These are phyloP conservation scores for Arthroderma sp. DNA, from an alignment of 2,329 filamentous ascomycete species.

Conservation along the genomic window DNA sequence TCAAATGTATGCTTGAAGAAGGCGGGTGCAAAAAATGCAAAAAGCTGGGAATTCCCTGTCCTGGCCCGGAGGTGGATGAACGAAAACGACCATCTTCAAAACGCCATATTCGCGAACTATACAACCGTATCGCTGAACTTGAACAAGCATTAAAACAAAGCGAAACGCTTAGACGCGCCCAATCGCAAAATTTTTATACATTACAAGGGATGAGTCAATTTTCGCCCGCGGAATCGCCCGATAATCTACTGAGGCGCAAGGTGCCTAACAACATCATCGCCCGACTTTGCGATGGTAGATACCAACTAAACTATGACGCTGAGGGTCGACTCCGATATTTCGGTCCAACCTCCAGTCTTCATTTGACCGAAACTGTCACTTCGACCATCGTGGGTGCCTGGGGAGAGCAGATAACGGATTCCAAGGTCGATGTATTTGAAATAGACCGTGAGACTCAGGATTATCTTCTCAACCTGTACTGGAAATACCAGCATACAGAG, in stretches of 20 bases:
- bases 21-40: constrained; percentile 8
- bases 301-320: constrained; percentile 4
- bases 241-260: constrained; percentile 1
- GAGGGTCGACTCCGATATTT: constrained; percentile 1
- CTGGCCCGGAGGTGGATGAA: constrained; percentile 6
- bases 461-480: constrained; percentile 6
- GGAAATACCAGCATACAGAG: constrained; percentile 8
- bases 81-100: constrained; percentile 10
- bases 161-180: neutral
- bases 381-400: constrained; percentile 3
- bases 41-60: constrained; percentile 5
- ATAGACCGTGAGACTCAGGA: constrained; percentile 4
- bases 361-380: constrained; percentile 1
- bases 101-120: constrained; percentile 9
- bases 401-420: constrained; percentile 1
- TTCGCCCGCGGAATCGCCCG: constrained; percentile 1
- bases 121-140: constrained; percentile 7
- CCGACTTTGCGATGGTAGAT: constrained; percentile 5
- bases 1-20: constrained; percentile 5
- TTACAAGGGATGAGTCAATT: constrained; percentile 5
- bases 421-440: constrained; percentile 1
- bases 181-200: neutral
- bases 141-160: constrained; percentile 8
- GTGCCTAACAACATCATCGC: constrained; percentile 2
- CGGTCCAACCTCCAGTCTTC: constrained; percentile 7